phyloP scores from a whole-genome alignment of 805 yeast genomes.

The Isabelozyma gotoi region DNA sequence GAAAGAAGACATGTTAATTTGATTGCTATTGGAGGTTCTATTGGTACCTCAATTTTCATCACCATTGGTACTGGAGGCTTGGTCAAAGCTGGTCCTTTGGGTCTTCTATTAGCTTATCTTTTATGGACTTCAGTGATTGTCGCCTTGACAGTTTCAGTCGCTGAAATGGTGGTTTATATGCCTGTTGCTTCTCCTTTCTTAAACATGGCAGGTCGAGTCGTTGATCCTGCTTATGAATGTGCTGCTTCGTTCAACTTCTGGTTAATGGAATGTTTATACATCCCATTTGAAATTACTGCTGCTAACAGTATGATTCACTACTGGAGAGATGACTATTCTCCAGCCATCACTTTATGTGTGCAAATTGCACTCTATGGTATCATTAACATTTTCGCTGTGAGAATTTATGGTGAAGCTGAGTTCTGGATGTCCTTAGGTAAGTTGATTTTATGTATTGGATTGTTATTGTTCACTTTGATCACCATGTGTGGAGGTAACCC shows the following conservation, averaged over 20 bases:
- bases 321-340: conserved; percentile 50
- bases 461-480: conserved; percentile 35
- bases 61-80: conserved; percentile 32
- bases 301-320: conserved; percentile 55
- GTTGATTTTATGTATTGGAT: conserved; percentile 36
- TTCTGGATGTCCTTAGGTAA: conserved; percentile 45
- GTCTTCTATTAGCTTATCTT: conserved; percentile 27
- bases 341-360: conserved; percentile 44
- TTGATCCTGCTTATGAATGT: conserved; percentile 37
- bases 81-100: conserved; percentile 34
- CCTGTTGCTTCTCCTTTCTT: conserved; percentile 37
- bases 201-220: conserved; percentile 37
- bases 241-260: conserved; percentile 34
- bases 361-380: conserved; percentile 43
- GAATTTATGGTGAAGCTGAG: conserved; percentile 51
- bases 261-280: conserved; percentile 44
- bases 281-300: conserved; percentile 48
- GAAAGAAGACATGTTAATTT: conserved; percentile 35
- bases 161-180: conserved; percentile 37
- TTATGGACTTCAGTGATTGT: conserved; percentile 34
- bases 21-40: conserved; percentile 41
- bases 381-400: conserved; percentile 48
- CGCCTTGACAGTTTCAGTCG: conserved; percentile 33
- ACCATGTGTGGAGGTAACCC: conserved; percentile 42
- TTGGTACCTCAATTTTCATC: conserved; percentile 39